phyloP scores from a whole-genome alignment of 352 stramenopile genomes.

The Phytophthora sp. region DNA sequence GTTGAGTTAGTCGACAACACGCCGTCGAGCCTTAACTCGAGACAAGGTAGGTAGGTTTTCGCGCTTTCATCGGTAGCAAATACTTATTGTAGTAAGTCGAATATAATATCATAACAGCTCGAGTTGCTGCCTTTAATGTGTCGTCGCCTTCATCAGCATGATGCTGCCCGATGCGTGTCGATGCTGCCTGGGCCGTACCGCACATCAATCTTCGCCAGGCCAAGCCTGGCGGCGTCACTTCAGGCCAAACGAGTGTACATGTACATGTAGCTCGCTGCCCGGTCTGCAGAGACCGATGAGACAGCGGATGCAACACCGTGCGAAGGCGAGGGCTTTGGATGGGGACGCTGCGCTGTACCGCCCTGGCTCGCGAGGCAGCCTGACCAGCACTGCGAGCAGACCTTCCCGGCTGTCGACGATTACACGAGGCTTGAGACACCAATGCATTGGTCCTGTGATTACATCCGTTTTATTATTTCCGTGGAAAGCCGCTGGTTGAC shows the following conservation, averaged over 20 bases:
- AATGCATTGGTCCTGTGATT: too few species aligned
- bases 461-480: too few species aligned
- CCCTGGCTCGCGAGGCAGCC: not conserved
- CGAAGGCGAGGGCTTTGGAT: not conserved
- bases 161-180: not conserved
- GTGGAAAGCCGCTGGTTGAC: constrained; percentile 20
- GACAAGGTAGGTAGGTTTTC: too few species aligned
- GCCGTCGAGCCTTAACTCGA: not conserved
- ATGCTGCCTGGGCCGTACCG: constrained; percentile 1
- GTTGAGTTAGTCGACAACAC: constrained; percentile 9
- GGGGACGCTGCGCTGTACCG: not conserved
- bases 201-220: too few species aligned
- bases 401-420: not conserved
- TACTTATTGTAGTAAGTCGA: too few species aligned
- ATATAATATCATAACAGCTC: too few species aligned
- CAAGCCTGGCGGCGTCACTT: too few species aligned
- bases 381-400: not conserved
- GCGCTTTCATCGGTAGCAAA: too few species aligned
- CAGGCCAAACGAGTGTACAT: too few species aligned
- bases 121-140: too few species aligned
- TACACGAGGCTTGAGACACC: constrained; percentile 12
- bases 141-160: not conserved
- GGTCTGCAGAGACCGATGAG: not conserved
- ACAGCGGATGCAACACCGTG: constrained; percentile 8
- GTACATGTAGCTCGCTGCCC: too few species aligned